These are phyloP conservation scores for Phytophthora citrophthora DNA, from an alignment of 352 stramenopile species.

Conservation along the genomic window DNA sequence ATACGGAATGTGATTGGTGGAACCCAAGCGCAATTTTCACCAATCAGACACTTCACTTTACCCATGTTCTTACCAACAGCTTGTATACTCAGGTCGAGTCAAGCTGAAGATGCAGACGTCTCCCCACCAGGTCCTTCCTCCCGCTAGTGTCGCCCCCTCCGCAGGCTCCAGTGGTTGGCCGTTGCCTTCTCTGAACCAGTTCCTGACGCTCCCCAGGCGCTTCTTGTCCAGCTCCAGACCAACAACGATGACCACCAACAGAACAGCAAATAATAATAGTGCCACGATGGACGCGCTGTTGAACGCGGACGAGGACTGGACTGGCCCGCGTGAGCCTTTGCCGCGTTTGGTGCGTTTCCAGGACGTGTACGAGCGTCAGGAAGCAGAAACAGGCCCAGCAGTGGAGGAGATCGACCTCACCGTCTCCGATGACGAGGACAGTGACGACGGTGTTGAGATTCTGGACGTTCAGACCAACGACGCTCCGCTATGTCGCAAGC, in stretches of 20 bases:
- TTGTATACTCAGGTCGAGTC: neutral
- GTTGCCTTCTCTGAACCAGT: conserved; percentile 41
- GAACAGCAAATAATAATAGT: neutral
- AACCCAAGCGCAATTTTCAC: neutral
- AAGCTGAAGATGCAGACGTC: conserved; percentile 27
- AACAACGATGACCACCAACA: neutral
- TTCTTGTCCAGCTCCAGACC: conserved; percentile 20
- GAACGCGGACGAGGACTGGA: conserved; percentile 31
- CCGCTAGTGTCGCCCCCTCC: conserved; percentile 4
- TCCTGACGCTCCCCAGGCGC: conserved; percentile 34
- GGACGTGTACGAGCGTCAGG: conserved; percentile 1
- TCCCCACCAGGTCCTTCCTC: conserved; percentile 1
- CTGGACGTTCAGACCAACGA: conserved; percentile 27
- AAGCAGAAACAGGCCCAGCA: conserved; percentile 1
- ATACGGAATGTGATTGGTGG: neutral
- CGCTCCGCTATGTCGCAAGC: conserved; percentile 43
- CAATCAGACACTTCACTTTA: neutral
- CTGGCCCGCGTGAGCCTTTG: conserved; percentile 2
- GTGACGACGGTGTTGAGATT: conserved; percentile 70
- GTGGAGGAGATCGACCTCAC: conserved; percentile 74
- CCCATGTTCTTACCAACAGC: neutral
- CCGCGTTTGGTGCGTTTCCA: conserved; percentile 16
- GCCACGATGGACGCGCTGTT: conserved; percentile 22
- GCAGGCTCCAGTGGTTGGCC: conserved; percentile 14
- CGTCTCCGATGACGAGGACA: conserved; percentile 56